phyloP scores from a whole-genome alignment of 2,329 filamentous ascomycete genomes.

The Alternaria triticina region DNA sequence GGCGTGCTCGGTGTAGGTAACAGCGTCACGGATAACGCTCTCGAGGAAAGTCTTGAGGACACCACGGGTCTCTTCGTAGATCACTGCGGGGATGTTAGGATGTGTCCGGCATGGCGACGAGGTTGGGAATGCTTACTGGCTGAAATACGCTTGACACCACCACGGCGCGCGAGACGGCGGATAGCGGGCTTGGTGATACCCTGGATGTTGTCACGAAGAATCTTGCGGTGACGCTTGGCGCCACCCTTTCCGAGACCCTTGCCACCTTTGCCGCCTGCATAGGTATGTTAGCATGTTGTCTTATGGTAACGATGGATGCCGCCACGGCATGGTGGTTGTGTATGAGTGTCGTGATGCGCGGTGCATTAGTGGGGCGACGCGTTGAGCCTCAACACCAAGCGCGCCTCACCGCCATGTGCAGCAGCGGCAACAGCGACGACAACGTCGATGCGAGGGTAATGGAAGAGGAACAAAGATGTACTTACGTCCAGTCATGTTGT shows the following conservation, averaged over 20 bases:
- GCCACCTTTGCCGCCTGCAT: constrained; percentile 60
- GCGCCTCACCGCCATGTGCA: constrained; percentile 23
- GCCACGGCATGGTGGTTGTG: constrained; percentile 22
- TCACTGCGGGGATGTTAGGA: constrained; percentile 59
- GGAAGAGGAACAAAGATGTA: constrained; percentile 23
- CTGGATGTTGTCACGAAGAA: constrained; percentile 63
- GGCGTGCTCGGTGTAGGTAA: constrained; percentile 81
- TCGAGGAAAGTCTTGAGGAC: constrained; percentile 81
- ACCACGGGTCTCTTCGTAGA: constrained; percentile 80
- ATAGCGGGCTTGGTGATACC: constrained; percentile 63
- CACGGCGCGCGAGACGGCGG: constrained; percentile 61
- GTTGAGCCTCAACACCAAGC: constrained; percentile 39
- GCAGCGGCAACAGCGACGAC: constrained; percentile 10
- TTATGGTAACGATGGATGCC: constrained; percentile 5
- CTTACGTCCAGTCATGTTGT: constrained; percentile 56
- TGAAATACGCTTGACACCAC: constrained; percentile 61
- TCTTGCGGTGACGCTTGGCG: constrained; percentile 63
- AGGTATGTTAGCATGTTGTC: constrained; percentile 42
- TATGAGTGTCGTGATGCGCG: constrained; percentile 20
- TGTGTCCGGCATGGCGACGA: not conserved
- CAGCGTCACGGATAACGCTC: constrained; percentile 76
- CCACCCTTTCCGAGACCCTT: constrained; percentile 63
- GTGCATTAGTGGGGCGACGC: constrained; percentile 27
- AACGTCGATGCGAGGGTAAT: constrained; percentile 22
- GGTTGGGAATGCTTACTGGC: constrained; percentile 49